phyloP scores from a whole-genome alignment of 495 filamentous ascomycete species.

The Lindgomyces ingoldianus region DNA sequence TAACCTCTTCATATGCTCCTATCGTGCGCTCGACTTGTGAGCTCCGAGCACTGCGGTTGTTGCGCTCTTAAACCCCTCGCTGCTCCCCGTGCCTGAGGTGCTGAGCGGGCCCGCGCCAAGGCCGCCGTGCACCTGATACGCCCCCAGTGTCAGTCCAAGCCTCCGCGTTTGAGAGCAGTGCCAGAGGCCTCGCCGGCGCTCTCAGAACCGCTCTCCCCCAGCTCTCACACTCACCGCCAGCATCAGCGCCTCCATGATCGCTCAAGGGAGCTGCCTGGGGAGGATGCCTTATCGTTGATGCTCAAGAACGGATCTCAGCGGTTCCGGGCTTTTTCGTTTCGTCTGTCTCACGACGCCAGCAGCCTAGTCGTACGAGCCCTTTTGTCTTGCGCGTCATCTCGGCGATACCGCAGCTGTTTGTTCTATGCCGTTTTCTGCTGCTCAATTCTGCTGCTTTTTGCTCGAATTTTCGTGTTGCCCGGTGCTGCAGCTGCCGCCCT shows the following conservation, averaged over 20 bases:
- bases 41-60: background rate
- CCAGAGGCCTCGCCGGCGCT: conserved; percentile 6
- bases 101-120: conserved; percentile 6
- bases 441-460: background rate
- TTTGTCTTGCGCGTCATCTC: conserved; percentile 8
- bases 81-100: background rate
- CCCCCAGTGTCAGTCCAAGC: conserved; percentile 16
- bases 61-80: conserved; percentile 14
- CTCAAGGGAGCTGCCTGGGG: conserved; percentile 3
- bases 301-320: conserved; percentile 17
- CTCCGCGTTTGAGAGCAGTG: conserved; percentile 25
- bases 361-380: conserved; percentile 2
- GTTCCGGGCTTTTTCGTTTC: conserved; percentile 24
- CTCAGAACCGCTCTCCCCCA: background rate
- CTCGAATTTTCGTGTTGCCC: background rate
- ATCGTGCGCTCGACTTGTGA: too few relatives aligned
- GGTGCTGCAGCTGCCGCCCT: background rate
- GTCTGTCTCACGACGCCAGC: conserved; percentile 24
- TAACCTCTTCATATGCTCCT: background rate
- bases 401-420: background rate
- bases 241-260: conserved; percentile 4
- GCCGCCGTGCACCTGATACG: conserved; percentile 11
- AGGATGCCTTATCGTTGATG: conserved; percentile 24
- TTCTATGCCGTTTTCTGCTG: background rate
- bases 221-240: conserved; percentile 24